Evolutionary conservation across 2,329 filamentous ascomycete genomes (phyloP), one percentile per base, ranked within the genome.

Genomic region (Trichophyton simii): DNA sequence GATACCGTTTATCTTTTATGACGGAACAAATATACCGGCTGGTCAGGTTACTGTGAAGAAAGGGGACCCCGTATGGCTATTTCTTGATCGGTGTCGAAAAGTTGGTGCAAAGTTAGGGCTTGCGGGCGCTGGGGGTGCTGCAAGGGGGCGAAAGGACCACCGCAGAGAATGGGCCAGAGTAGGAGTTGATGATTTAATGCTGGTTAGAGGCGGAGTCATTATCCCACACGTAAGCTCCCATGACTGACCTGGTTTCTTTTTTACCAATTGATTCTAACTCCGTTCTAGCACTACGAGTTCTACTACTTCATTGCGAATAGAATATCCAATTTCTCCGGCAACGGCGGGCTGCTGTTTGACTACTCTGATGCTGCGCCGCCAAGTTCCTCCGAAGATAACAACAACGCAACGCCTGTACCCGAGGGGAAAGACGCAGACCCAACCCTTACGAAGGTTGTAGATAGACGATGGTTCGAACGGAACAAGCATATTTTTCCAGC

Each of bases 401-500:
- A 76, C 4, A 73, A 78, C 57, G 77, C 84, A 55, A 76, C 75
- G 44, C 79, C 80, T 15, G 57, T 31, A 60, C 81, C 86, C 11
- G 92, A 96, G 76, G 92, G 92, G 13, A 85, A 80, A 28, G 74
- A 80, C 46, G 88, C 94, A 64, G 91, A 97, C 67, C 85, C 91
- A 0, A 82, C 82, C 2, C 76, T 88, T 64, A 97, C 92, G 2
- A 97, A 96, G 72, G 91, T 99, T 2, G 92, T 99, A 3, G 92
- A 99, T 76, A 83, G 94, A 63, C 80, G 94, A 63, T 99, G 94
- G 94, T 99, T 96, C 72, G 91, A 96, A 78, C 84, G 86, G 70
- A 96, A 97, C 73, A 99, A 97, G 76, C 94, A 99, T 74, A 97
- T 99, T 62, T 99, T 92, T 72, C 94, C 94, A 0, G 92, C 92